Base-by-base conservation (phyloP, 176 grass and related monocot genomes). In the Hsuehochloa calcarea region DNA sequence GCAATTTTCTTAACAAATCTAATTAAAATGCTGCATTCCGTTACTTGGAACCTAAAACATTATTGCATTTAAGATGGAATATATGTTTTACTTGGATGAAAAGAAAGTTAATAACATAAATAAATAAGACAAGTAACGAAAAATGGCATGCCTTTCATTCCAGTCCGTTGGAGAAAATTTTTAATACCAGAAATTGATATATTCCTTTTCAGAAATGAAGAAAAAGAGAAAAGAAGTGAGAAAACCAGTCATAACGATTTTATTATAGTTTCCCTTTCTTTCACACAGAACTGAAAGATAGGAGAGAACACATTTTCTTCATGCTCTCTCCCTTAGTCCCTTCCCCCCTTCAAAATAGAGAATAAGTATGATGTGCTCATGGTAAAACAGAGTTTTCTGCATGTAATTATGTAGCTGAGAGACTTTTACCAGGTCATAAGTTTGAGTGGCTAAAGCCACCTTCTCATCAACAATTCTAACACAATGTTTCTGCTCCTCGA, bases 381-480 rank as follows among this genome's bases (percentile, higher is more conserved):
- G 29, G 10, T 19, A 40, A 52, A 61, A 17, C 29, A 11, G 15
- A 49, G 40, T 81, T 11, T 76, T 70, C 23, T 70, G 3, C 19
- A 26, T 44, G 22, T 5, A 34, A 82, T 31, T 51, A 85, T 70
- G 72, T 77, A 82, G 68, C 25, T 26, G 58, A 70, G 45, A 79
- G 22, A 62, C 49, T 70, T 85, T 84, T 96, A 99, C 96, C 90
- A 99, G 86, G 85, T 99, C 96, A 92, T 99, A 99, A 65, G 91
- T 94, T 85, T 94, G 96, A 82, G 90, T 88, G 39, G 93, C 96
- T 75, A 99, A 92, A 92, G 96, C 93, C 72, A 99, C 96, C 75
- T 99, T 99, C 88, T 99, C 96, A 77, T 99, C 96, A 86, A 93
- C 96, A 91, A 99, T 99, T 90, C 96, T 84, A 89, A 96, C 79